A percentile compares a stretch with the other conserved stretches of the same genome.
Evolutionary conservation across 768 basidiomycete species (phyloP).

Genomic region (Phanerochaete carnosa): DNA sequence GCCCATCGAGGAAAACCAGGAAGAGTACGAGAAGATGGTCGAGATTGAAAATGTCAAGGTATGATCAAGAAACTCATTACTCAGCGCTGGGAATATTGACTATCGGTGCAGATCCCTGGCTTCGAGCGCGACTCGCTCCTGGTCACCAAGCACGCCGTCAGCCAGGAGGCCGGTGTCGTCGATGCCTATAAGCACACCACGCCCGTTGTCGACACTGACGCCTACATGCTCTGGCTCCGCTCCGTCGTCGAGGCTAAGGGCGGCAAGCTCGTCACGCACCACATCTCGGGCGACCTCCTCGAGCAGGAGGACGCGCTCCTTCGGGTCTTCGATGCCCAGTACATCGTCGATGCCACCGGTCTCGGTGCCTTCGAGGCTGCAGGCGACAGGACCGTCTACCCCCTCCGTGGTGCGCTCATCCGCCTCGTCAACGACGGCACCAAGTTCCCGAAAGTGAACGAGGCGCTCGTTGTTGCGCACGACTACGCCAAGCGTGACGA

Average conservation of each 20-base stretch:
- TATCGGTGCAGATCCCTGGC: slow-evolving; percentile 19
- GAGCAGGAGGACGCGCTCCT: slow-evolving; percentile 21
- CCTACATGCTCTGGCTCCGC: slow-evolving; percentile 33
- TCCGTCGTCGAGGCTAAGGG: slow-evolving; percentile 25
- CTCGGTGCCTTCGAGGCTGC: slow-evolving; percentile 30
- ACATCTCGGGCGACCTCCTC: slow-evolving; percentile 31
- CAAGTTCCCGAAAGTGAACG: slow-evolving; percentile 31
- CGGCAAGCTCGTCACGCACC: slow-evolving; percentile 26
- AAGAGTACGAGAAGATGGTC: slow-evolving; percentile 29
- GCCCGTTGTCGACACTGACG: slow-evolving; percentile 36
- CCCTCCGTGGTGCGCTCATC: slow-evolving; percentile 33
- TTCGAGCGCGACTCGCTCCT: slow-evolving; percentile 20
- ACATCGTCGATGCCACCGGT: slow-evolving; percentile 36
- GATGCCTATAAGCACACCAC: slow-evolving; percentile 34
- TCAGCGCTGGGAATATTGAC: neutral
- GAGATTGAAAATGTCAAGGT: slow-evolving; percentile 13
- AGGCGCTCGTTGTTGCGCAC: slow-evolving; percentile 32
- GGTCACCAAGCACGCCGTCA: slow-evolving; percentile 26
- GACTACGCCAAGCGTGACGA: slow-evolving; percentile 26
- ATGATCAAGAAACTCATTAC: neutral
- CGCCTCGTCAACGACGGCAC: slow-evolving; percentile 31
- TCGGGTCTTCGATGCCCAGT: slow-evolving; percentile 24
- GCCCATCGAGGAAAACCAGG: slow-evolving; percentile 21
- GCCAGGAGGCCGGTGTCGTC: slow-evolving; percentile 26
- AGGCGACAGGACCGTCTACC: slow-evolving; percentile 31